Percentiles rank a stretch among this genome's conserved stretches.
Conservation (phyloP, 306 rosid genomes). For the Quercus engelmannii region DNA sequence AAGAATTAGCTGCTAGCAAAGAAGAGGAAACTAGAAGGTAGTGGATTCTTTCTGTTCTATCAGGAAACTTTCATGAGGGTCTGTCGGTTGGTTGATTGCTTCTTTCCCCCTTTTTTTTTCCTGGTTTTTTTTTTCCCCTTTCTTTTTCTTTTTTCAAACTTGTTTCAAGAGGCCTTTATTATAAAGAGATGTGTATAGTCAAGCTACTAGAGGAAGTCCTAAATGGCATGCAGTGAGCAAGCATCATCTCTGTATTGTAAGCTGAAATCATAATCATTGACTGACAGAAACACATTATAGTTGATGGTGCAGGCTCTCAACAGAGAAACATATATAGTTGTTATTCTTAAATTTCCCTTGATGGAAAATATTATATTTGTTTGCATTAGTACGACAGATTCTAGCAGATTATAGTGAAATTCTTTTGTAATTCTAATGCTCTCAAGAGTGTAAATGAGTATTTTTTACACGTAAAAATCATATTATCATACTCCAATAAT, state of each 20-base stretch:
- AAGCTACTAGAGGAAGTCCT: slow-evolving; percentile 32
- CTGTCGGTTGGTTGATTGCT: slow-evolving; percentile 31
- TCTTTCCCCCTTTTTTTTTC: slow-evolving; percentile 14
- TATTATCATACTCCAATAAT: slow-evolving; percentile 10
- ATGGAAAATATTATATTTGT: slow-evolving; percentile 27
- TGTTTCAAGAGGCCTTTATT: slow-evolving; percentile 28
- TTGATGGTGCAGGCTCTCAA: slow-evolving; percentile 34
- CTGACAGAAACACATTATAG: slow-evolving; percentile 20
- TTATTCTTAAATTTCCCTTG: slow-evolving; percentile 17
- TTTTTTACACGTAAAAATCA: slow-evolving; percentile 25
- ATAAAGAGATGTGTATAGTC: slow-evolving; percentile 53
- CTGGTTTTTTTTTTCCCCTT: background rate
- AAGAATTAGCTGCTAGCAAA: slow-evolving; percentile 25
- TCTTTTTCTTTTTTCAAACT: slow-evolving; percentile 19
- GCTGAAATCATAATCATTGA: slow-evolving; percentile 19
- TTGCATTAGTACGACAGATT: slow-evolving; percentile 38
- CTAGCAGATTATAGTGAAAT: slow-evolving; percentile 38
- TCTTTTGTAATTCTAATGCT: slow-evolving; percentile 39
- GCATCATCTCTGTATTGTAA: slow-evolving; percentile 24
- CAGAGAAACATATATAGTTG: slow-evolving; percentile 25
- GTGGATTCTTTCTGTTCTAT: slow-evolving; percentile 33
- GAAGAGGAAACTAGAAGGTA: slow-evolving; percentile 40
- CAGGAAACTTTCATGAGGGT: slow-evolving; percentile 28
- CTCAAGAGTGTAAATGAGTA: background rate
- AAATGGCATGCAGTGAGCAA: slow-evolving; percentile 38